Evolutionary conservation across 352 stramenopile genomes (phyloP).

Genomic region (Pythium brassicae): DNA sequence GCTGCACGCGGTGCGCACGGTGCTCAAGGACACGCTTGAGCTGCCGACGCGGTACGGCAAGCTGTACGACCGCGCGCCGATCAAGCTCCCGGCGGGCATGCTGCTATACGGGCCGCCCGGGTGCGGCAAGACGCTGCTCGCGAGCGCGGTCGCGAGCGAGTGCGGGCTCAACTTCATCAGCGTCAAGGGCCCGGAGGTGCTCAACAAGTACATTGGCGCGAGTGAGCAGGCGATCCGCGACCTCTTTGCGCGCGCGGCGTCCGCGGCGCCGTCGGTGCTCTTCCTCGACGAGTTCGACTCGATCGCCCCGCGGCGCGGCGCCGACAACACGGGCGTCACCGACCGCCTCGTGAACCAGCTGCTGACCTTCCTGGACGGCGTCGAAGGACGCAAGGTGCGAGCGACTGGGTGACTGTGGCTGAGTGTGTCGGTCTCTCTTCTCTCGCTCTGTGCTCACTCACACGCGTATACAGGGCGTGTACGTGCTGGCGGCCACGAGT

Average conservation of each 20-base stretch:
- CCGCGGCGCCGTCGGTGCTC: constrained; percentile 72
- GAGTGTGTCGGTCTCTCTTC: constrained; percentile 1
- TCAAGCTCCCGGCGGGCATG: constrained; percentile 83
- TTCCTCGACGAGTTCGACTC: constrained; percentile 94
- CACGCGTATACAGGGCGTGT: constrained; percentile 62
- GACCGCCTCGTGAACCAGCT: constrained; percentile 98
- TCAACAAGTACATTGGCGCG: constrained; percentile 90
- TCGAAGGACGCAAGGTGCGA: constrained; percentile 85
- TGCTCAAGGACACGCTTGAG: constrained; percentile 88
- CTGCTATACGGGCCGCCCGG: constrained; percentile 89
- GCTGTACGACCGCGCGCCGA: constrained; percentile 76
- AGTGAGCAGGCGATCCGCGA: constrained; percentile 89
- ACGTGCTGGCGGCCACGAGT: constrained; percentile 95
- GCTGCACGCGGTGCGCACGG: constrained; percentile 68
- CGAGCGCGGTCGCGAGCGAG: constrained; percentile 84
- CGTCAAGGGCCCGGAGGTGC: constrained; percentile 86
- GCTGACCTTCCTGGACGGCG: constrained; percentile 96
- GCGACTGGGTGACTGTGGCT: neutral
- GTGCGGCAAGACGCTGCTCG: constrained; percentile 88
- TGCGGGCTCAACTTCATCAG: constrained; percentile 89
- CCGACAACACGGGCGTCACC: constrained; percentile 94
- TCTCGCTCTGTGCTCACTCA: constrained; percentile 4
- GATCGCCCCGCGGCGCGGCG: constrained; percentile 91
- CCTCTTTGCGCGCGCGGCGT: constrained; percentile 73
- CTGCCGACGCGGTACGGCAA: constrained; percentile 76